Percentiles rank a stretch among this genome's conserved stretches.
Evolutionary conservation across 2,329 filamentous ascomycete species (phyloP).

Genomic region (Ascosphaera apis): DNA sequence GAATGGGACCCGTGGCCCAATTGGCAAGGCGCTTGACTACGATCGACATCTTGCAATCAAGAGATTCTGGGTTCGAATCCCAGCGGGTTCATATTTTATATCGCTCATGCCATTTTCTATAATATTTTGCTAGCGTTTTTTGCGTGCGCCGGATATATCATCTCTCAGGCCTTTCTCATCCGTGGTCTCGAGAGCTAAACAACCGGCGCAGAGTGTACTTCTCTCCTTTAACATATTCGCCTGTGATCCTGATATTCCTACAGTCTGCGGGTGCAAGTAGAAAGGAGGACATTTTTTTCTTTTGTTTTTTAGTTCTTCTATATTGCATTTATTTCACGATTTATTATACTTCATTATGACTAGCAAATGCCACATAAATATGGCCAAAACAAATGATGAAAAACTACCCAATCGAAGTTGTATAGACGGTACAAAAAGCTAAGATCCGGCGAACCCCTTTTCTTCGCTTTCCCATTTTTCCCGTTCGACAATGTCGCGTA

Average conservation of each 20-base stretch:
- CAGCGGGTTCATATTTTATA: conserved; percentile 5
- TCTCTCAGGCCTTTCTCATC: not conserved
- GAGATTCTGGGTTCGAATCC: conserved; percentile 2
- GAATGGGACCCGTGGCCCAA: not conserved
- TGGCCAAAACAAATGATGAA: too few relatives aligned
- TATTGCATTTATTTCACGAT: too few relatives aligned
- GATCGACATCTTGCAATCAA: not conserved
- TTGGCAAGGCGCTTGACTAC: conserved; percentile 1
- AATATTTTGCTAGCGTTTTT: too few relatives aligned
- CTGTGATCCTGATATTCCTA: not conserved
- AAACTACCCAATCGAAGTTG: too few relatives aligned
- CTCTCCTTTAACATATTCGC: not conserved
- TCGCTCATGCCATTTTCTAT: too few relatives aligned
- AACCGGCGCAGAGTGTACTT: not conserved
- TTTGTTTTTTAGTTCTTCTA: not conserved
- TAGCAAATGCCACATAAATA: too few relatives aligned
- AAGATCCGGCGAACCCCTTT: conserved; percentile 28
- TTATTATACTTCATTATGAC: too few relatives aligned
- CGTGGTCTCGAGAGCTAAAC: not conserved
- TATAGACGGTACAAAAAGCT: conserved; percentile 7
- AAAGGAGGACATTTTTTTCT: not conserved
- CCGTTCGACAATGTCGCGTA: conserved; percentile 31
- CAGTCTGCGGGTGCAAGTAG: not conserved
- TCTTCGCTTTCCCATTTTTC: conserved; percentile 38
- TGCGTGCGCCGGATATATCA: not conserved